These are phyloP conservation scores for Linnemannia schmuckeri DNA, from an alignment of 192 early-diverging fungal species.

Conservation along the genomic window DNA sequence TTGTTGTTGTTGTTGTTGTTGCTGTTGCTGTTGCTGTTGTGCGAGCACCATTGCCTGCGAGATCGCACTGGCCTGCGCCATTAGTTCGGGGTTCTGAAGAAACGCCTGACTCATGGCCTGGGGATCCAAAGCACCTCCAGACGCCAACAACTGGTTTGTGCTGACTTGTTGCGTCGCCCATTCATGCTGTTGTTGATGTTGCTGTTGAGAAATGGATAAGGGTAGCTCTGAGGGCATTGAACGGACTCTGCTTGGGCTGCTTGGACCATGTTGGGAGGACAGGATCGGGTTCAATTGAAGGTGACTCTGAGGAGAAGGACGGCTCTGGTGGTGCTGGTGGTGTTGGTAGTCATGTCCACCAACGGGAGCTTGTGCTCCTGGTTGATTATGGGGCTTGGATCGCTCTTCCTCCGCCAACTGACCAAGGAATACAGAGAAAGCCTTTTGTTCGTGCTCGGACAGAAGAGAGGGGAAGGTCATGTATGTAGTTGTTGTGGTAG, in stretches of 20 bases:
- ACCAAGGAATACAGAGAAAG: slow-evolving; percentile 41
- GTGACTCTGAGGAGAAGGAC: neutral
- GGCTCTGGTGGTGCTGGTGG: slow-evolving; percentile 2
- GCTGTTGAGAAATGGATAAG: neutral
- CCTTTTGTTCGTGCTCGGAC: slow-evolving; percentile 53
- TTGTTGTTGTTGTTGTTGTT: slow-evolving; percentile 36
- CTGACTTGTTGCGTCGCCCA: slow-evolving; percentile 39
- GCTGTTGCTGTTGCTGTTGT: slow-evolving; percentile 33
- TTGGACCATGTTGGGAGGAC: slow-evolving; percentile 1
- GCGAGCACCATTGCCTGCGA: slow-evolving; percentile 45
- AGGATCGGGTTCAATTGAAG: neutral
- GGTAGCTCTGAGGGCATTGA: neutral
- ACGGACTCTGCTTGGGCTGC: neutral
- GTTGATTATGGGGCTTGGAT: slow-evolving; percentile 12
- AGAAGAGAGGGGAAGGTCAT: slow-evolving; percentile 45
- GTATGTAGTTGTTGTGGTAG: neutral
- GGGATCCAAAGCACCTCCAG: slow-evolving; percentile 35
- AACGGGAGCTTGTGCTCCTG: neutral
- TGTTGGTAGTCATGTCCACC: slow-evolving; percentile 16
- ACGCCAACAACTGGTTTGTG: slow-evolving; percentile 31
- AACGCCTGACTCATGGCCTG: slow-evolving; percentile 56
- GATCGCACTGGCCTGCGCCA: slow-evolving; percentile 55
- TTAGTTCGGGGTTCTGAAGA: slow-evolving; percentile 47
- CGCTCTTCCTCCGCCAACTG: slow-evolving; percentile 44
- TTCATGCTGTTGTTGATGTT: slow-evolving; percentile 34